Evolutionary conservation across 179 eudicot species (phyloP), one percentile per base, ranked within the genome.

Genomic region (Drosera spatulata): DNA sequence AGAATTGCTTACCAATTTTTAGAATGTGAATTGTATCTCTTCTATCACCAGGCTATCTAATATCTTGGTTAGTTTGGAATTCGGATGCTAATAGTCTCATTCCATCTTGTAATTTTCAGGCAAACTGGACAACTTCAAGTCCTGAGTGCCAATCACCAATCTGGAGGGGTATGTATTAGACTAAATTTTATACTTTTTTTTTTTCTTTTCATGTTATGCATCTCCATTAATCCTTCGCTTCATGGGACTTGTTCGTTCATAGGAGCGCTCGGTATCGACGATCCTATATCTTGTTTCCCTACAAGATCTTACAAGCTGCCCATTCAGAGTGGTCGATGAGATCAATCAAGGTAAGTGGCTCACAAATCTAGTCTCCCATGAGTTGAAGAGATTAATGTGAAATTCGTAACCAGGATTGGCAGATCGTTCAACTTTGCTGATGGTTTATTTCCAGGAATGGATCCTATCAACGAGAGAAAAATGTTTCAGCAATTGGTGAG

Each of bases 181-280:
- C 46, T 53, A 4, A 51, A 39, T 68, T 63, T 42, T 22, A 22
- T 49, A 41, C 57, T 0, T 2, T 3, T 14, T 61, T 58, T 59
- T 14, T 61, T 58, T 59, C 42, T 6, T 49, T 51, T 50, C 40
- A 55, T 53, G 42, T 44, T 55, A 49, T 46, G 58, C 11, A 46
- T 9, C 12, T 41, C n/a, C 53, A 37, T 66, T 43, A 7, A 4
- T 7, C 45, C 45, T 43, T 7, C 8, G 2, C 45, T 43, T 43
- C 5, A 58, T 57, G 47, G 39, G 54, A 50, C 56, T 63, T 66
- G 45, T 60, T n/a, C 46, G n/a, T 66, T 60, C 71, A 56, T 61
- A 93, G 97, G 99, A 93, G 77, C 94, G 97, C 12, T 93, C 99
- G 46, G 99, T 93, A 66, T 86, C 99, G 57, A 93, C 99, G n/a